Percentiles rank a stretch among this genome's conserved stretches.
Evolutionary conservation across 768 basidiomycete genomes (phyloP).

Genomic region (Podaxis sp.): DNA sequence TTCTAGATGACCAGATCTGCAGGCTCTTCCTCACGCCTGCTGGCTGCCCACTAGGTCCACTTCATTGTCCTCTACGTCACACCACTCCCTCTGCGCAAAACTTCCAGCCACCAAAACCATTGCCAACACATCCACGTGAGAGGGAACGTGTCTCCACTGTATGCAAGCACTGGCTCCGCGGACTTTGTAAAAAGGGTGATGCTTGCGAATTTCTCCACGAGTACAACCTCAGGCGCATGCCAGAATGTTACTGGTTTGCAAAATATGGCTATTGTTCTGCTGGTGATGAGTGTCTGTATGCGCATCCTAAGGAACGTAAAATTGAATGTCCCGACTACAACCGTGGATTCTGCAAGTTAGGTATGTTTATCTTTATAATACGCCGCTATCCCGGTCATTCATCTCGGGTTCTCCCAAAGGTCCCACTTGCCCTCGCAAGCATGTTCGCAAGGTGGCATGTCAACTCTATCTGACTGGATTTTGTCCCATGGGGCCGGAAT

Average conservation of each 20-base stretch:
- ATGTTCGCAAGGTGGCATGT: slow-evolving; percentile 87
- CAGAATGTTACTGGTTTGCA: slow-evolving; percentile 98
- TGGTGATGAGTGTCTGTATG: slow-evolving; percentile 96
- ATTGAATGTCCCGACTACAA: slow-evolving; percentile 95
- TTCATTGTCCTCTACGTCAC: slow-evolving; percentile 89
- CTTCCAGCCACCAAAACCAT: slow-evolving; percentile 82
- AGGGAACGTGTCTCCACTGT: slow-evolving; percentile 85
- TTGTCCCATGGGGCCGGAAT: slow-evolving; percentile 87
- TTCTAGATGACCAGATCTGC: slow-evolving; percentile 90
- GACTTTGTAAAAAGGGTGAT: slow-evolving; percentile 97
- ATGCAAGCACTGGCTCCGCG: slow-evolving; percentile 98
- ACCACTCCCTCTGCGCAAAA: slow-evolving; percentile 85
- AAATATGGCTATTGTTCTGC: slow-evolving; percentile 97
- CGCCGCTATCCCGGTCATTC: slow-evolving; percentile 7
- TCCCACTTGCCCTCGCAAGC: slow-evolving; percentile 85
- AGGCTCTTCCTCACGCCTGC: slow-evolving; percentile 73
- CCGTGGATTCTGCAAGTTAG: slow-evolving; percentile 91
- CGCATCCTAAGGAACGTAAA: slow-evolving; percentile 86
- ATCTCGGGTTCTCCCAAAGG: slow-evolving; percentile 39
- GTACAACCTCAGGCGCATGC: slow-evolving; percentile 97
- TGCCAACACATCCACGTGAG: slow-evolving; percentile 80
- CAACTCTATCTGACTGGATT: slow-evolving; percentile 90
- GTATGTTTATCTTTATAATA: slow-evolving; percentile 38
- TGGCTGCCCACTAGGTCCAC: slow-evolving; percentile 88
- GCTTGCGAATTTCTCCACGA: slow-evolving; percentile 99